Evolutionary conservation across 257 asterid species (phyloP).

Genomic region (Gentiana straminea): DNA sequence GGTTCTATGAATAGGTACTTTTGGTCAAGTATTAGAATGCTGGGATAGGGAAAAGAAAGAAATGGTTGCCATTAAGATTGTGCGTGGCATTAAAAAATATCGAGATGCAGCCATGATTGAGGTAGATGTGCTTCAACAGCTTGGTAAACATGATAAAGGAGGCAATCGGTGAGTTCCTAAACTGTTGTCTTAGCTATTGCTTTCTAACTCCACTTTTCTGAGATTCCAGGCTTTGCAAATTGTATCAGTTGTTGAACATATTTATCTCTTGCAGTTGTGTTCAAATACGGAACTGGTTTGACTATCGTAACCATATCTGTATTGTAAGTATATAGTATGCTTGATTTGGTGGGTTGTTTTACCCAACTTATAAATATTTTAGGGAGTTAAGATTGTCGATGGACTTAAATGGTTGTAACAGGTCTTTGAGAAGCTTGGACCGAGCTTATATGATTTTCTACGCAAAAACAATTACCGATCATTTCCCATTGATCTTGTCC

Average conservation of each 20-base stretch:
- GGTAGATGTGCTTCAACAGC: constrained; percentile 76
- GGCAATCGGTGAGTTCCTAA: constrained; percentile 63
- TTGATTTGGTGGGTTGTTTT: constrained; percentile 60
- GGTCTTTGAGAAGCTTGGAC: constrained; percentile 99
- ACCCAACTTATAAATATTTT: constrained; percentile 45
- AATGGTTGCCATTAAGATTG: constrained; percentile 83
- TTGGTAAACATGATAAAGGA: constrained; percentile 72
- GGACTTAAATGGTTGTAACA: constrained; percentile 69
- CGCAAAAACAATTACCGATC: constrained; percentile 96
- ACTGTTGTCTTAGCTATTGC: neutral
- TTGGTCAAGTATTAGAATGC: constrained; percentile 88
- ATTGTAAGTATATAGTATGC: constrained; percentile 65
- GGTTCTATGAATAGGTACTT: constrained; percentile 31
- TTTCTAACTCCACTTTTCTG: neutral
- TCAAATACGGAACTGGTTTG: constrained; percentile 98
- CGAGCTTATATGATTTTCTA: constrained; percentile 96
- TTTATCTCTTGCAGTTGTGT: constrained; percentile 99
- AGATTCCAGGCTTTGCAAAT: constrained; percentile 14
- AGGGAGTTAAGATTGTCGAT: constrained; percentile 57
- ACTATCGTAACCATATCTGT: constrained; percentile 99
- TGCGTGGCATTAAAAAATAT: constrained; percentile 68
- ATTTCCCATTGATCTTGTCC: constrained; percentile 95
- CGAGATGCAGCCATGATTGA: constrained; percentile 91
- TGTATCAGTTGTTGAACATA: constrained; percentile 49
- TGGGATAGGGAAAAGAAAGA: constrained; percentile 76